Percentiles rank a stretch among this genome's conserved stretches.
These are phyloP conservation scores for Alternaria alternata DNA, from an alignment of 2,329 filamentous ascomycete species.

Conservation along the genomic window DNA sequence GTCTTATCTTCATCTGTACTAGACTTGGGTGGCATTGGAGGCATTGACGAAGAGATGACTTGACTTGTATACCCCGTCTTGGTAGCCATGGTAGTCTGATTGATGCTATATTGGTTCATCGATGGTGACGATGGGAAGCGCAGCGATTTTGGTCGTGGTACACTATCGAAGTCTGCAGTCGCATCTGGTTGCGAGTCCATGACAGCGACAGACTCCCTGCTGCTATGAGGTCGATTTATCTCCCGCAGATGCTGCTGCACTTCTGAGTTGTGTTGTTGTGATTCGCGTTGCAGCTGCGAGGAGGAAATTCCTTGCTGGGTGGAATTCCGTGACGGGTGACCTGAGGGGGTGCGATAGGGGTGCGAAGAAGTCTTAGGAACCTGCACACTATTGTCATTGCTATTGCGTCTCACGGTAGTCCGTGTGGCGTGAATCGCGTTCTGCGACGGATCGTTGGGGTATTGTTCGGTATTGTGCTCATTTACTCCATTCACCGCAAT, in stretches of 20 bases:
- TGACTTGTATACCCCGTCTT: conserved; percentile 45
- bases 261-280: conserved; percentile 25
- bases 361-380: conserved; percentile 52
- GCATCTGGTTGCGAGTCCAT: conserved; percentile 57
- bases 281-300: conserved; percentile 32
- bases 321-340: conserved; percentile 23
- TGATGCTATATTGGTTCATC: conserved; percentile 46
- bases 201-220: conserved; percentile 52
- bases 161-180: conserved; percentile 33
- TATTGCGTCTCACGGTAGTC: conserved; percentile 21
- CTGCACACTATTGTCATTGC: conserved; percentile 36
- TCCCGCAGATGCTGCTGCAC: conserved; percentile 28
- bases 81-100: conserved; percentile 44
- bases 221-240: conserved; percentile 30
- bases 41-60: conserved; percentile 42
- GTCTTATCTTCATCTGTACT: conserved; percentile 26
- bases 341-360: conserved; percentile 38
- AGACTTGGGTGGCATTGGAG: conserved; percentile 38
- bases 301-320: conserved; percentile 29
- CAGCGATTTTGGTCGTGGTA: conserved; percentile 36
- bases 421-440: conserved; percentile 25
- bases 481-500: conserved; percentile 20
- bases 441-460: conserved; percentile 46
- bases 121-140: conserved; percentile 51
- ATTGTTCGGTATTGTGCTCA: conserved; percentile 30